A percentile compares a stretch with the other conserved stretches of the same genome.
These are phyloP conservation scores for Hamamelis virginiana DNA, from an alignment of 164 flowering plant species.

Conservation along the genomic window DNA sequence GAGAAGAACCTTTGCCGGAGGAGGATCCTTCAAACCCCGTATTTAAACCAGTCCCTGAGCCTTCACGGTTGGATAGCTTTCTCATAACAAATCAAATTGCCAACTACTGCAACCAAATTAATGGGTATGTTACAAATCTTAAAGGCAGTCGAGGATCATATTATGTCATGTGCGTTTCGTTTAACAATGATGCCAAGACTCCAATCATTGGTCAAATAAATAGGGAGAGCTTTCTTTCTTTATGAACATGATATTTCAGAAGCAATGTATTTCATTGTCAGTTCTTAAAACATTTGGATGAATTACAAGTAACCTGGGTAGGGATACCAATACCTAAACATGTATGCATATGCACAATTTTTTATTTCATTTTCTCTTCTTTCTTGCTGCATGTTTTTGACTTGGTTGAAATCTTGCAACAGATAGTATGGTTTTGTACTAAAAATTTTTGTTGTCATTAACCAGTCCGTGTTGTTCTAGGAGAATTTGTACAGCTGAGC, in stretches of 20 bases:
- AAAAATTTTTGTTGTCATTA: too few relatives aligned
- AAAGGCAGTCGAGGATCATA: too few relatives aligned
- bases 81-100: slow-evolving; percentile 64
- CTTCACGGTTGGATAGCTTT: slow-evolving; percentile 86
- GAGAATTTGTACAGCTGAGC: too few relatives aligned
- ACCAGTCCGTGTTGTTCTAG: too few relatives aligned
- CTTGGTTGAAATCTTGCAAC: too few relatives aligned
- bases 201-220: background rate
- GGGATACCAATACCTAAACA: too few relatives aligned
- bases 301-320: background rate
- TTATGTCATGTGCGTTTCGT: background rate
- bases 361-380: too few relatives aligned
- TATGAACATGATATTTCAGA: background rate
- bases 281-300: background rate
- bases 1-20: slow-evolving; percentile 94
- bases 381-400: too few relatives aligned
- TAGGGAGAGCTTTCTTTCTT: background rate
- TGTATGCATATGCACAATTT: too few relatives aligned
- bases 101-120: slow-evolving; percentile 92
- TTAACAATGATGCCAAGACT: background rate
- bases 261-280: background rate
- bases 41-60: slow-evolving; percentile 92
- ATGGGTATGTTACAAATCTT: slow-evolving; percentile 63
- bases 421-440: too few relatives aligned
- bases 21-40: slow-evolving; percentile 93